Evolutionary conservation across 805 yeast genomes (phyloP).

Genomic region (Zygosaccharomyces gambellarensis): DNA sequence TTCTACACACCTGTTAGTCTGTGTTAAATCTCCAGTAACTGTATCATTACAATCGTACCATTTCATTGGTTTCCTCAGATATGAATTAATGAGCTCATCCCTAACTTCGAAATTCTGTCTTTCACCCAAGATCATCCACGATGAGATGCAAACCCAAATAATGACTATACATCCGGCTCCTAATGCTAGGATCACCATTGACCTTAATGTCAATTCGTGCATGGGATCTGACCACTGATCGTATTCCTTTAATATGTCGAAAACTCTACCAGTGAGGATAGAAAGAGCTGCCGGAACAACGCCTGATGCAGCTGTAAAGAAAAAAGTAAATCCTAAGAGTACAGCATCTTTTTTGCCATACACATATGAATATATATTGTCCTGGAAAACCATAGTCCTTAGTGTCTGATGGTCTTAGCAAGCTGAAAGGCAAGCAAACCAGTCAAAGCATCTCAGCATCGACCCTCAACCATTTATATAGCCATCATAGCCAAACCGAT

Average conservation of each 20-base stretch:
- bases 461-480: neutral
- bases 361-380: constrained; percentile 24
- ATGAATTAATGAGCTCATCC: constrained; percentile 37
- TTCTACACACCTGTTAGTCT: constrained; percentile 66
- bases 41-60: constrained; percentile 63
- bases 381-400: neutral
- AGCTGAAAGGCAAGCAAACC: too few species aligned
- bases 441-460: too few species aligned
- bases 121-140: constrained; percentile 73
- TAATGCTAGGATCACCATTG: constrained; percentile 41
- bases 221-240: constrained; percentile 1
- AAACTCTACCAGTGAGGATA: constrained; percentile 60
- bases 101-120: constrained; percentile 58
- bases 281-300: constrained; percentile 57
- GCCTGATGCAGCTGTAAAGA: constrained; percentile 48
- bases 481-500: neutral
- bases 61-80: constrained; percentile 43
- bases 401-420: too few species aligned
- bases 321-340: constrained; percentile 27
- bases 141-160: constrained; percentile 50
- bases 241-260: constrained; percentile 40
- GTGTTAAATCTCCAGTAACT: constrained; percentile 59
- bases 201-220: constrained; percentile 35
- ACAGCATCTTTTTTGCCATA: constrained; percentile 22
- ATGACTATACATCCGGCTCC: constrained; percentile 44